Evolutionary conservation across 164 flowering plant species (phyloP).

Genomic region (Platanus orientalis): DNA sequence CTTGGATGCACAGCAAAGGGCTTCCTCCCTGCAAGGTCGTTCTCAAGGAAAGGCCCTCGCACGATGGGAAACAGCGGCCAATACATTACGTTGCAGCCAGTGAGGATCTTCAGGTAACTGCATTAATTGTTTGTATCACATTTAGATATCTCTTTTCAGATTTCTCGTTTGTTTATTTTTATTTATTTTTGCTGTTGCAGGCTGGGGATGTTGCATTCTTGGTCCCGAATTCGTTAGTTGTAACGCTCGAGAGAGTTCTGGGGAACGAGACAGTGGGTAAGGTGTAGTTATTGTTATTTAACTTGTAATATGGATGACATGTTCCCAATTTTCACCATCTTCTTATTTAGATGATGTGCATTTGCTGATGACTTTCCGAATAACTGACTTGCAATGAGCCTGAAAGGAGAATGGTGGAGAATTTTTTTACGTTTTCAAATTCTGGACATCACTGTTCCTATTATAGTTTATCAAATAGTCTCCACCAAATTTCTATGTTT

Average conservation of each 20-base stretch:
- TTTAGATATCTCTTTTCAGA: neutral
- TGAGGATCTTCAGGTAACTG: conserved; percentile 75
- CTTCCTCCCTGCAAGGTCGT: conserved; percentile 83
- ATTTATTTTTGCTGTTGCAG: conserved; percentile 29
- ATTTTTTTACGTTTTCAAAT: too few relatives aligned
- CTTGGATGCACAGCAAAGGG: conserved; percentile 93
- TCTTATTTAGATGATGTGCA: too few relatives aligned
- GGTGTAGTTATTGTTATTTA: conserved; percentile 8
- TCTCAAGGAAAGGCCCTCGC: conserved; percentile 67
- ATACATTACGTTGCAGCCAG: conserved; percentile 93
- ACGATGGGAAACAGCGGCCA: conserved; percentile 43
- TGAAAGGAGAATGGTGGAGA: too few relatives aligned
- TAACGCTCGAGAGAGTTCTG: conserved; percentile 89
- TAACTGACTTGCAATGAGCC: too few relatives aligned
- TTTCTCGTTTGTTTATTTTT: neutral
- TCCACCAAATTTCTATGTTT: too few relatives aligned
- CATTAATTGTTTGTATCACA: neutral
- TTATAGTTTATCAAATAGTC: too few relatives aligned
- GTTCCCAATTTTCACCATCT: too few relatives aligned
- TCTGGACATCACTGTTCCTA: too few relatives aligned
- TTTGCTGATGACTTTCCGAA: too few relatives aligned
- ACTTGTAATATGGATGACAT: too few relatives aligned
- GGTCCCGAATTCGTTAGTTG: conserved; percentile 87
- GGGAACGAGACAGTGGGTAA: conserved; percentile 92
- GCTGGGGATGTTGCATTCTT: conserved; percentile 87